Evolutionary conservation across 2,329 filamentous ascomycete species (phyloP), one percentile per base, ranked within the genome.

Genomic region (Dendryphion nanum): DNA sequence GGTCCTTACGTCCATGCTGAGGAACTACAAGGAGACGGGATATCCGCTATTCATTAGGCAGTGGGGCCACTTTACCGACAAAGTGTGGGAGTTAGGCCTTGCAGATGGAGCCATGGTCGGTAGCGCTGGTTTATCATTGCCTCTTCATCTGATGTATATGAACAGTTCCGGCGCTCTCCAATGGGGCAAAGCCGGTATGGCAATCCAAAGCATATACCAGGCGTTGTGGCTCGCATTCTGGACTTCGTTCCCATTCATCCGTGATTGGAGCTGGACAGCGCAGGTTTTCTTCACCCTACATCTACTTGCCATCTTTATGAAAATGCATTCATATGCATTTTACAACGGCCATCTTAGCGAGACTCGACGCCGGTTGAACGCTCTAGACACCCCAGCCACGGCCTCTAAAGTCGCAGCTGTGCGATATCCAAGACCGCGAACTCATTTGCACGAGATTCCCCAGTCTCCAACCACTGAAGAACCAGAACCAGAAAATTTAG

Each of bases 271-370:
- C 3, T 98, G 93, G 93, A 98, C 93, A 0, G 84, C 91, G 3
- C 93, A 97, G 61, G 93, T 98, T 26, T 98, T 94, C 65, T 79
- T 98, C 53, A 85, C 90, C 8, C 74, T 98, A 21, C 93, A 98
- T 67, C 85, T 89, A 30, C 81, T 98, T 68, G 85, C 88, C 6
- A 76, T 98, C 15, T 81, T 96, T 35, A 98, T 98, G 93, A 98
- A 98, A 74, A 93, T 97, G 82, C 93, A 98, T 66, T 96, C 90
- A 5, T 98, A 95, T 60, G 86, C 89, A 17, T 98, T 97, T 66
- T 98, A 98, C 72, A 97, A 96, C 56, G 93, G 93, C 8, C 93
- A 98, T 65, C 75, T 98, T 13, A 87, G 85, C 51, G 88, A 93
- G 64, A 94, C 89, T 0, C 81, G 94, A 64, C 83, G 85, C 59